Base-by-base conservation (phyloP, 140 eudicot genomes). In the Senecio squalidus region DNA sequence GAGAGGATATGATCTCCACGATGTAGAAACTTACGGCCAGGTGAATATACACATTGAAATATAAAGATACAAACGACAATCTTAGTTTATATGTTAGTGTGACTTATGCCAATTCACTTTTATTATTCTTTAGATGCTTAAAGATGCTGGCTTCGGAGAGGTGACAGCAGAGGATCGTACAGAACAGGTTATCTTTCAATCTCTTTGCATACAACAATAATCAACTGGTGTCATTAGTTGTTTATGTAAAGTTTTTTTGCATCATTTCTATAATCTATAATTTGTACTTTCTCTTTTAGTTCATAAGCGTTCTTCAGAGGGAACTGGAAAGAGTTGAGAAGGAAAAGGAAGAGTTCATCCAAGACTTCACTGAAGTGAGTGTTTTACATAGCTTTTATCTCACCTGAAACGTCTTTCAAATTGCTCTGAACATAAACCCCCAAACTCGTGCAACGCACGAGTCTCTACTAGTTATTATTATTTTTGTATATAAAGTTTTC, bases 1-100 rank as follows among this genome's bases (percentile, higher is more conserved):
- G 80, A 83, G 98, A 77, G 98, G 89, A 50, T 91, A 91, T 65
- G 98, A 91, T 83, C 87, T 91, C 40, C 98, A 91, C 53, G 94
- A 83, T 73, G 92, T 83, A n/a, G n/a, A n/a, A n/a, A n/a, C n/a
- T n/a, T n/a, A n/a, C n/a, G n/a, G n/a, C n/a, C n/a, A n/a, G n/a
- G 96, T 79, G 57, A 40, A 39, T 55, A 3, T 8, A 30, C 26
- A 45, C 18, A 9, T 29, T 29, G 1, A 41, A 24, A 46, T 11
- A 45, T 25, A 51, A 25, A 24, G 9, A 33, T 33, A 34, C 41
- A 48, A 6, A 33, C 20, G 11, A 56, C n/a, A 29, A 22, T 44
- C 23, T 68, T 25, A 18, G 33, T 27, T 26, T 68, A 48, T 29
- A 52, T 8, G 44, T 43, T 52, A 61, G 38, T 34, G 1, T n/a